Base-by-base conservation (phyloP, 805 yeast species). In the Blastobotrys parvus region DNA sequence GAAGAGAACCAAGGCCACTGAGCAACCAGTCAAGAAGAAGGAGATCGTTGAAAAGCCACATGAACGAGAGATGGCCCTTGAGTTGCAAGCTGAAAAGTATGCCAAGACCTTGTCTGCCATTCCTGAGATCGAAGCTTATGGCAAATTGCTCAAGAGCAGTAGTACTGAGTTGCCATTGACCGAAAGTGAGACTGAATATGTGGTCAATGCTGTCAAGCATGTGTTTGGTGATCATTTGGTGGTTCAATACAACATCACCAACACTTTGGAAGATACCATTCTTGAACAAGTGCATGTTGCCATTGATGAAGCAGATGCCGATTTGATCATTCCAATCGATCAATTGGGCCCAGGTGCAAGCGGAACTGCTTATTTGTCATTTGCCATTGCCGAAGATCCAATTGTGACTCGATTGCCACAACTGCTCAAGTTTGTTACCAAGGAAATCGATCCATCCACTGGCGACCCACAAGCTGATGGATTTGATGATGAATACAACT, bases 131-230 rank as follows among this genome's bases (percentile, higher is more conserved):
- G 71, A 77, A 16, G 68, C 67, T 2, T 87, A 80, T 58, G 97
- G 97, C 49, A 62, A 73, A 30, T 70, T 88, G 48, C 69, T 88
- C 48, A 87, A 82, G 64, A n/a, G n/a, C n/a, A 75, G 89, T 6
- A 79, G 94, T 2, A 59, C 66, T 30, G 62, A 70, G 29, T 69
- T 77, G 44, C 77, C 81, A 51, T 75, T 90, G 56, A 89, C 97
- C 18, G 98, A 92, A 62, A 72, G 75, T 46, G 97, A 89, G 62
- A 87, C 94, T 48, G 98, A 92, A 65, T 87, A 88, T 62, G 89
- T 87, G 35, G 94, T 92, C 46, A 74, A 73, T 41, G 89, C 82
- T 29, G 70, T 85, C 44, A 89, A 86, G 63, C 97, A 89, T 61
- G 65, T 89, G 44, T 92, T 84, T 64, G 77, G 77, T 48, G 68